Evolutionary conservation across 306 rosid genomes (phyloP), one percentile per base, ranked within the genome.

Genomic region (Potentilla sterilis): DNA sequence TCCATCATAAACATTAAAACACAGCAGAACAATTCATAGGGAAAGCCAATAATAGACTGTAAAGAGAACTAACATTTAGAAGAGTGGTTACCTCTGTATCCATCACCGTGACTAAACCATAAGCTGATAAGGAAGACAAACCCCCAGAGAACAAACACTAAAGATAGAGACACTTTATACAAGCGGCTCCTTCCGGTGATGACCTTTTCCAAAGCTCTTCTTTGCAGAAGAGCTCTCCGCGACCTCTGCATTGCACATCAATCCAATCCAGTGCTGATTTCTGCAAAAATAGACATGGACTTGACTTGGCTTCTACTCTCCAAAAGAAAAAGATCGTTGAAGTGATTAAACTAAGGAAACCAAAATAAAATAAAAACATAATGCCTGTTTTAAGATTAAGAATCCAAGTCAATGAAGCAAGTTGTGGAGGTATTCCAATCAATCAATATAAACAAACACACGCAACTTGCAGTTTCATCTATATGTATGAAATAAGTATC

Each of bases 201-300:
- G 72, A 65, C 79, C 74, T 80, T 81, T 90, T 82, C 83, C 67
- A 80, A 48, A 80, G 92, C 89, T 90, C 92, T 89, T 88, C 88
- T 82, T 40, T 71, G 69, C 62, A 89, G 86, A 92, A 90, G 86
- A 88, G 97, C 92, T 83, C 84, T 85, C 67, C 86, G 88, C 43
- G 93, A 89, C 75, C 87, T 85, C 88, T 90, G 98, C 98, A 92
- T 95, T 35, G 88, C 86, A 81, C 92, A 89, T 89, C 79, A 90
- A 92, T 79, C 84, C 80, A 75, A 75, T 81, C 70, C 84, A 78
- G 40, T 72, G 57, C 85, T 48, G 73, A 57, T 52, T 41, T 3
- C 51, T 47, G 16, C 67, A 62, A 59, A 67, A 51, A 28, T 4
- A 38, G 71, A 80, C 73, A 79, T 46, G 79, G 22, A 14, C 43